Conservation (phyloP, 1,284 basidiomycete species). For the Cutaneotrichosporon sp. region DNA sequence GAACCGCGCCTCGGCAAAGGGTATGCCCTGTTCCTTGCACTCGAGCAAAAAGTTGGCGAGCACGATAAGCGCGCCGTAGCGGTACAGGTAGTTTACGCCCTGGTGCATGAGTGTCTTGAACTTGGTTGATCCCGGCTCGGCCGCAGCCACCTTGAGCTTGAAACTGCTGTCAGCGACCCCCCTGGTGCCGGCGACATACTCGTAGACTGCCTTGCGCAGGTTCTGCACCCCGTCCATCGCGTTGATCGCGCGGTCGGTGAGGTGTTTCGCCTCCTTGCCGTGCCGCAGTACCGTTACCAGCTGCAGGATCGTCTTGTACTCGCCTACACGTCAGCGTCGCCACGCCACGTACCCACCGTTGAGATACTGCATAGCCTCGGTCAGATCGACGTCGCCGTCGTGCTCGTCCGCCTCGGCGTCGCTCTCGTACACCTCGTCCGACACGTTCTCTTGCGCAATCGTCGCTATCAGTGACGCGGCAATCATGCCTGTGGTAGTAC, state of each 20-base stretch:
- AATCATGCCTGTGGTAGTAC: constrained; percentile 86
- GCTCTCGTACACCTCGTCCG: constrained; percentile 11
- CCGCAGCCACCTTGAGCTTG: constrained; percentile 81
- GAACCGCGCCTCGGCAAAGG: constrained; percentile 55
- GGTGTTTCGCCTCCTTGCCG: constrained; percentile 69
- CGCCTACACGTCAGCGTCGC: constrained; percentile 55
- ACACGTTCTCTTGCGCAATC: constrained; percentile 52
- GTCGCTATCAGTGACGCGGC: constrained; percentile 81
- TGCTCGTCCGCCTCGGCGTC: constrained; percentile 31
- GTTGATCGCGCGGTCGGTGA: constrained; percentile 85
- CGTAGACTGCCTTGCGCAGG: constrained; percentile 82
- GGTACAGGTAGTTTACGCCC: constrained; percentile 76
- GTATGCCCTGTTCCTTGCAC: constrained; percentile 50
- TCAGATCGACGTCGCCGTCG: constrained; percentile 58
- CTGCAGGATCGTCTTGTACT: constrained; percentile 94
- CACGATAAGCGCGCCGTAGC: constrained; percentile 80
- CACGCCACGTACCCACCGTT: constrained; percentile 55
- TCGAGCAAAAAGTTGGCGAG: constrained; percentile 95
- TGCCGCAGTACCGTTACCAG: constrained; percentile 52
- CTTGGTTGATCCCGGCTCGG: constrained; percentile 70
- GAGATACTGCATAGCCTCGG: constrained; percentile 78
- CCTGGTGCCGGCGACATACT: constrained; percentile 54
- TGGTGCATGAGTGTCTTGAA: constrained; percentile 66
- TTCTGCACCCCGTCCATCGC: constrained; percentile 89
- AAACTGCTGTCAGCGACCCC: constrained; percentile 55